Base-by-base conservation (phyloP, 2,329 filamentous ascomycete genomes). In the Cladosporium velox region DNA sequence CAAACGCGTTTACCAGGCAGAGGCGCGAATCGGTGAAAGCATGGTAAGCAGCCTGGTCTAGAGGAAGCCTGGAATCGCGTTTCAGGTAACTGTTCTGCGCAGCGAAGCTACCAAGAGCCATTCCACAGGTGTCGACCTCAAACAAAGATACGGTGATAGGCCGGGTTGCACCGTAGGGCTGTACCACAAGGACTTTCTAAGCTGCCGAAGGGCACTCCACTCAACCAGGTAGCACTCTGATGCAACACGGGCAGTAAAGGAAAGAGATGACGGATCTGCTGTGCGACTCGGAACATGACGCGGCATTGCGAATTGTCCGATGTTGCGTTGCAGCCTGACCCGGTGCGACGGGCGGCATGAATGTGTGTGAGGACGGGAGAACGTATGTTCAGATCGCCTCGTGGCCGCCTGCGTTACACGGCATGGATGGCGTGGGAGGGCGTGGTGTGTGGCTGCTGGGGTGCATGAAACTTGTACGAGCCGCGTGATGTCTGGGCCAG, bases 301-400 rank as follows among this genome's bases (percentile, higher is more conserved):
- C 55, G 55, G 55, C 55, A 6, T 35, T 24, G 55, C 30, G 34
- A 38, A 58, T 41, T 58, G 55, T 58, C 55, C 55, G 55, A 58
- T 58, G 32, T 41, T 41, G 55, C 41, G 55, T 34, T 26, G 34
- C 55, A 41, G 30, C 30, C 55, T 21, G 38, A 11, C 34, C 38
- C 38, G 34, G 57, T 59, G 34, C 35, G 21, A 59, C 57, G 34
- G 38, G 18, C 57, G 55, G 57, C 57, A 59, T 59, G 57, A 59
- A 59, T 59, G 15, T 59, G 57, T 59, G 57, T 44, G 35, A 59
- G 57, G 57, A 30, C 26, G 24, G 57, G 38, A 47, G 26, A 44
- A 59, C 35, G 21, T 24, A 59, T 59, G 38, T 59, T 28, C 24
- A 59, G 34, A 59, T 59, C 57, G 26, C 38, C 57, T 59, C 57